Evolutionary conservation across 176 grass and related monocot species (phyloP).

Genomic region (Guadua angustifolia): DNA sequence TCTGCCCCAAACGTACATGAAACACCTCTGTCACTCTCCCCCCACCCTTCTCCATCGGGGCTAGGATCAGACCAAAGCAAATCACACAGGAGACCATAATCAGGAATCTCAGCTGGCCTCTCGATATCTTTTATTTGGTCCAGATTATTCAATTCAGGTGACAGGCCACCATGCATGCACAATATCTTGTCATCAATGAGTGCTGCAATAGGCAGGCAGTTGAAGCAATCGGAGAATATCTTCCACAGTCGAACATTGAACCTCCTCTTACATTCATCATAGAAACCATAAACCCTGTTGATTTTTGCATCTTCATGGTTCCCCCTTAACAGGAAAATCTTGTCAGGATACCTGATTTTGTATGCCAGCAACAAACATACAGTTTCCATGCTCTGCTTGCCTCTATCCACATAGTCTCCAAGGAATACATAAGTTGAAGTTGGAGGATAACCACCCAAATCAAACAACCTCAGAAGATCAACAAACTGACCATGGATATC

Average conservation of each 20-base stretch:
- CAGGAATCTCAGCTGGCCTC: conserved; percentile 75
- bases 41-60: conserved; percentile 62
- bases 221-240: conserved; percentile 87
- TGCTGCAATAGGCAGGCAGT: conserved; percentile 76
- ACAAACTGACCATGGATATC: conserved; percentile 82
- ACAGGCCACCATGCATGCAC: conserved; percentile 84
- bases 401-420: conserved; percentile 82
- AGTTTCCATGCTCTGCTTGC: conserved; percentile 81
- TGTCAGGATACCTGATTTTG: conserved; percentile 81
- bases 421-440: conserved; percentile 79
- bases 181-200: conserved; percentile 73
- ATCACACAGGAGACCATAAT: conserved; percentile 77
- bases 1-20: conserved; percentile 79
- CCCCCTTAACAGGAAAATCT: conserved; percentile 71
- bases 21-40: conserved; percentile 82
- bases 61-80: conserved; percentile 87
- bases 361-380: conserved; percentile 80
- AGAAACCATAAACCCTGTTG: conserved; percentile 83
- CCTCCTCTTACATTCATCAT: conserved; percentile 85
- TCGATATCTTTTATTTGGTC: conserved; percentile 76
- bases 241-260: conserved; percentile 85
- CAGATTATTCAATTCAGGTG: conserved; percentile 70
- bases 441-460: conserved; percentile 78
- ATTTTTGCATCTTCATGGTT: conserved; percentile 89
- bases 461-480: conserved; percentile 73